Evolutionary conservation across 805 yeast genomes (phyloP).

Genomic region (Ogataea kodamae): DNA sequence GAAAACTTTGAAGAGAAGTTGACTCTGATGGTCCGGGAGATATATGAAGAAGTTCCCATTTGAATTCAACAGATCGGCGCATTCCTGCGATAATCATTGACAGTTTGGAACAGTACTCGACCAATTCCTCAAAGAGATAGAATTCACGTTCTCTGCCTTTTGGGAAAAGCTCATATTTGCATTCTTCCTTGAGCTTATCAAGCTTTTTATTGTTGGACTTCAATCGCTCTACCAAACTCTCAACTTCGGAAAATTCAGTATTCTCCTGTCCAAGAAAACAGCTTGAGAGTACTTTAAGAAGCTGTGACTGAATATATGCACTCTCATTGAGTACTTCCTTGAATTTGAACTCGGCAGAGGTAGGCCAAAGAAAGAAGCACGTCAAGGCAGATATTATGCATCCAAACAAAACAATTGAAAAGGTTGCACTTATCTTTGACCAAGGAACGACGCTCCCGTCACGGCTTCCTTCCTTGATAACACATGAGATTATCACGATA

Average conservation of each 20-base stretch:
- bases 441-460: conserved; percentile 58
- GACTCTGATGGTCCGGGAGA: conserved; percentile 4
- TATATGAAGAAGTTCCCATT: conserved; percentile 48
- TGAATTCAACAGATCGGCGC: conserved; percentile 65
- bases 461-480: conserved; percentile 69
- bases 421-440: conserved; percentile 48
- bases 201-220: conserved; percentile 40
- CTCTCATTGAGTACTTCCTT: conserved; percentile 47
- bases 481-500: conserved; percentile 64
- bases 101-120: conserved; percentile 48
- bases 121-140: conserved; percentile 41
- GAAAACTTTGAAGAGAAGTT: conserved; percentile 14
- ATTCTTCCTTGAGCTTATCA: conserved; percentile 47
- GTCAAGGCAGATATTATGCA: conserved; percentile 53
- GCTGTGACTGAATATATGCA: conserved; percentile 48
- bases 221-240: conserved; percentile 35
- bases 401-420: conserved; percentile 58
- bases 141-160: conserved; percentile 57
- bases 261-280: conserved; percentile 49
- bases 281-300: conserved; percentile 43
- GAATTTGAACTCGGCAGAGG: conserved; percentile 47
- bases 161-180: conserved; percentile 55
- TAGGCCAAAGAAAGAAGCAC: conserved; percentile 66
- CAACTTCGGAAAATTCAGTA: conserved; percentile 38
- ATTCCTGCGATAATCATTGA: conserved; percentile 63